Evolutionary conservation across 1,284 basidiomycete species (phyloP).

Genomic region (Acaromyces ingoldii): DNA sequence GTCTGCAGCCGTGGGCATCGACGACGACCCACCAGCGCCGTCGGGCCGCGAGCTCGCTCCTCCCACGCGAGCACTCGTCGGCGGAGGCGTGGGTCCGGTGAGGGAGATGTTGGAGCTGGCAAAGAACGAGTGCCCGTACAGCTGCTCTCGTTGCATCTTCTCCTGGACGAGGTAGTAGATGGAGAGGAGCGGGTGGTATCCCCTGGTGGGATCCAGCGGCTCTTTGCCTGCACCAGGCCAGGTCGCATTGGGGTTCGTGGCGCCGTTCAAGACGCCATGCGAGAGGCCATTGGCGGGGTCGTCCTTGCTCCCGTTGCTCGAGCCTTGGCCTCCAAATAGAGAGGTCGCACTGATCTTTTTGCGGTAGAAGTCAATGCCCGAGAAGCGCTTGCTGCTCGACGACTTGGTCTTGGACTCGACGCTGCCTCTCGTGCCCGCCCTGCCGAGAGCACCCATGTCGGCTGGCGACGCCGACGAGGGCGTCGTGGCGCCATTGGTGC

Average conservation of each 20-base stretch:
- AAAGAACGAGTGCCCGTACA: conserved; percentile 89
- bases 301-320: conserved; percentile 28
- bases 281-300: conserved; percentile 16
- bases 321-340: too few species aligned
- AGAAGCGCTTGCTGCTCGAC: conserved; percentile 61
- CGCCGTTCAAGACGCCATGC: conserved; percentile 24
- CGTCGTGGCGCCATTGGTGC: conserved; percentile 49
- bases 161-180: conserved; percentile 94
- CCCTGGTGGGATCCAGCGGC: conserved; percentile 73
- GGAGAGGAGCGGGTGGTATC: conserved; percentile 89
- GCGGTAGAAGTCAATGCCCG: conserved; percentile 90
- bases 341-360: conserved; percentile 63
- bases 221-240: conserved; percentile 46
- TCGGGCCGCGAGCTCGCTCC: neutral
- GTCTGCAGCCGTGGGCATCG: conserved; percentile 49
- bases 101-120: conserved; percentile 76
- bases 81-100: neutral
- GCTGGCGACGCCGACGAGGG: neutral
- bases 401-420: conserved; percentile 26
- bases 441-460: conserved; percentile 2
- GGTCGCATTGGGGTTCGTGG: conserved; percentile 1
- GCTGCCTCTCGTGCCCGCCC: conserved; percentile 7
- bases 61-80: neutral
- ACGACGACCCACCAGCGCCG: conserved; percentile 2
- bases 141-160: conserved; percentile 85